A percentile compares a stretch with the other conserved stretches of the same genome.
Evolutionary conservation across 1,284 basidiomycete species (phyloP).

Genomic region (Singerocomus inundabilis): DNA sequence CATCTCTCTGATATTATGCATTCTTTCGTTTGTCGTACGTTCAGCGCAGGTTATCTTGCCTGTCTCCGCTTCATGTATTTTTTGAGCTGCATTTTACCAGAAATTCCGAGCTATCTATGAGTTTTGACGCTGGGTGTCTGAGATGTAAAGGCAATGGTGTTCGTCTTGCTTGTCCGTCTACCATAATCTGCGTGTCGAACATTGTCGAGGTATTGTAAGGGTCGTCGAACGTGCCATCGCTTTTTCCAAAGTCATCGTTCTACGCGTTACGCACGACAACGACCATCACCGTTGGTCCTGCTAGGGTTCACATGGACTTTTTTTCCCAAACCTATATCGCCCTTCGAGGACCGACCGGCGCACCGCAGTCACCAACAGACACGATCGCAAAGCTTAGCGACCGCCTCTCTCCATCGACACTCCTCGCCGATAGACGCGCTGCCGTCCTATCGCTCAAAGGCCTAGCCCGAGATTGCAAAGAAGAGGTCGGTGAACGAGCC

Average conservation of each 20-base stretch:
- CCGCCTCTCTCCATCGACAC: conserved; percentile 80
- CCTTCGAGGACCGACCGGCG: conserved; percentile 72
- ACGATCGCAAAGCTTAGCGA: conserved; percentile 88
- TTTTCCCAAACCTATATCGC: conserved; percentile 78
- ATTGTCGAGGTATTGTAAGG: too few relatives aligned
- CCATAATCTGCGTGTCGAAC: too few relatives aligned
- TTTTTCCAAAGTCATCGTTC: background rate
- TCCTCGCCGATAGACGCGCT: conserved; percentile 88
- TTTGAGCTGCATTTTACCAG: too few relatives aligned
- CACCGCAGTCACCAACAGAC: conserved; percentile 78
- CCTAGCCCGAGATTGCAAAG: conserved; percentile 86
- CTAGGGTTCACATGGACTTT: conserved; percentile 61
- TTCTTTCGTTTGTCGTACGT: too few relatives aligned
- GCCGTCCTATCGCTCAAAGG: conserved; percentile 92
- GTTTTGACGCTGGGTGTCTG: too few relatives aligned
- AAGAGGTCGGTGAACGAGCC: conserved; percentile 78
- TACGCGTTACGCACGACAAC: conserved; percentile 1
- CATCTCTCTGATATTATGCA: background rate
- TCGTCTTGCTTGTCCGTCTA: background rate
- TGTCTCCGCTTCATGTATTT: too few relatives aligned
- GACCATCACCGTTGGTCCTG: background rate
- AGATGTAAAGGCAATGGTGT: background rate
- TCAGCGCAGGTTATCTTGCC: too few relatives aligned
- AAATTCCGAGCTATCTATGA: too few relatives aligned
- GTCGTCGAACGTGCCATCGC: background rate